Percentiles rank a stretch among this genome's conserved stretches.
phyloP scores from a whole-genome alignment of 768 basidiomycete species.

The Russula griseocarnosa region DNA sequence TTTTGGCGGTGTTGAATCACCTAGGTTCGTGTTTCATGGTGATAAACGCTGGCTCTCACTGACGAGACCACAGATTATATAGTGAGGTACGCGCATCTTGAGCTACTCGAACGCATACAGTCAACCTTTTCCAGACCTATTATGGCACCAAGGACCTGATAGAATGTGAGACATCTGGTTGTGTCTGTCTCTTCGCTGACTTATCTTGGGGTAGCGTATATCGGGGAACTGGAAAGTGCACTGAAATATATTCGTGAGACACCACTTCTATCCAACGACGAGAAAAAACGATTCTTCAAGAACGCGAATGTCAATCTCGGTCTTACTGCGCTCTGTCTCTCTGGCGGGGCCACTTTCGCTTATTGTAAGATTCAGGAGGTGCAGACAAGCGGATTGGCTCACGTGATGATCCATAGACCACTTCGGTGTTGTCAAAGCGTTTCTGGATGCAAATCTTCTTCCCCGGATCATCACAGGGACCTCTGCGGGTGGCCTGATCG shows the following conservation, averaged over 20 bases:
- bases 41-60: conserved; percentile 18
- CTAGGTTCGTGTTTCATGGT: conserved; percentile 44
- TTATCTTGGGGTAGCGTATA: conserved; percentile 52
- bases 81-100: conserved; percentile 56
- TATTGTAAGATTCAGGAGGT: conserved; percentile 60
- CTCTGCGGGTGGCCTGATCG: conserved; percentile 83
- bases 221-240: conserved; percentile 71
- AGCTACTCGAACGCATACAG: conserved; percentile 6
- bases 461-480: conserved; percentile 95
- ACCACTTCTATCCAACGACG: conserved; percentile 69
- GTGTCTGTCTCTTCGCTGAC: conserved; percentile 16
- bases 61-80: conserved; percentile 57
- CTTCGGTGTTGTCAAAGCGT: conserved; percentile 87
- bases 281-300: conserved; percentile 91
- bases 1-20: conserved; percentile 89
- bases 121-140: conserved; percentile 59
- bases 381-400: background rate
- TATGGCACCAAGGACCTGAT: conserved; percentile 87
- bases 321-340: conserved; percentile 86
- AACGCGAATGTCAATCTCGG: conserved; percentile 86
- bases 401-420: conserved; percentile 51
- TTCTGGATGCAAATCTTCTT: conserved; percentile 78
- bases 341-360: conserved; percentile 93
- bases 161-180: conserved; percentile 53
- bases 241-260: conserved; percentile 74